Base-by-base conservation (phyloP, 2,329 filamentous ascomycete genomes). In the Alternaria sp. region DNA sequence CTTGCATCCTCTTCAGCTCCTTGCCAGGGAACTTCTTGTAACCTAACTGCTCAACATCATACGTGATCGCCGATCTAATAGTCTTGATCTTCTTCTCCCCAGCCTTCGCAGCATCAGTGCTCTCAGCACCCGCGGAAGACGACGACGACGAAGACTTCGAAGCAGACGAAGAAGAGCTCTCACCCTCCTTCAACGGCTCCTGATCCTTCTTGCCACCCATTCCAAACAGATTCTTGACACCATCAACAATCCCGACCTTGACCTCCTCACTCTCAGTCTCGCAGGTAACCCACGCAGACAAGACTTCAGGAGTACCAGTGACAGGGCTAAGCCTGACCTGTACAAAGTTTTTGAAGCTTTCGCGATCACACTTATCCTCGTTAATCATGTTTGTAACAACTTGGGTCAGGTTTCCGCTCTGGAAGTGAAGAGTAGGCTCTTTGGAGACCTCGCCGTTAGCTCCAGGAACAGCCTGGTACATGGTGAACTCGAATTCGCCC, bases 181-280 rank as follows among this genome's bases (percentile, higher is more conserved):
- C 76, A 31, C 65, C 77, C 48, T 89, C 90, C 58, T 86, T 84
- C 33, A 97, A 73, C 7, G 85, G 81, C 62, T 85, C 84, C 78
- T 97, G 90, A 55, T 94, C 91, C 63, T 96, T 96, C 80, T 92
- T 92, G 72, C 91, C 91, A 26, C 94, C 95, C 74, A 98, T 93
- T 5, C 95, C 95, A 73, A 99, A 96, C 62, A 97, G 86, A 65
- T 93, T 96, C 84, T 99, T 99, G 66, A 98, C 92, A 41, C 92
- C 93, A 72, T 97, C 94, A 46, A 97, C 91, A 48, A 98, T 86
- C 51, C 90, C 88, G 63, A 91, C 91, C 76, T 93, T 92, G 78
- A 87, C 87, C 45, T 88, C 87, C 8, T 80, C 77, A 4, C 84
- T 84, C 51, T 96, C 91, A 26, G 90, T 86, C 75, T 96, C 91